Evolutionary conservation across 1,284 basidiomycete genomes (phyloP).

Genomic region (Ustilago xerochloae): DNA sequence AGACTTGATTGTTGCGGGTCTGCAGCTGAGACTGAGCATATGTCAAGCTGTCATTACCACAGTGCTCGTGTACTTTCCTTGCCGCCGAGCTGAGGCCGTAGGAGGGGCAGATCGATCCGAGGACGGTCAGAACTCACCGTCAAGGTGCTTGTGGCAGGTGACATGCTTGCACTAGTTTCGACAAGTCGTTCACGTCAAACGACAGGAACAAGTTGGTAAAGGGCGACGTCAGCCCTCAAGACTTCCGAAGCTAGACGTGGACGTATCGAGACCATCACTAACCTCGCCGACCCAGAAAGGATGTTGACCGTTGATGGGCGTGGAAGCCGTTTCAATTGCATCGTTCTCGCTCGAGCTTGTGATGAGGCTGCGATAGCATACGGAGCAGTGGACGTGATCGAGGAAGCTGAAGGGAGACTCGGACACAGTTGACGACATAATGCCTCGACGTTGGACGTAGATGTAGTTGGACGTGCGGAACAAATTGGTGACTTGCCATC

Average conservation of each 20-base stretch:
- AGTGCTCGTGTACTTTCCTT: too few species aligned
- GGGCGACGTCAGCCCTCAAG: not conserved
- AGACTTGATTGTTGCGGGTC: too few species aligned
- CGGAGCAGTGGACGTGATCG: constrained; percentile 35
- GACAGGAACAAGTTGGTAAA: not conserved
- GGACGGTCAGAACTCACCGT: constrained; percentile 5
- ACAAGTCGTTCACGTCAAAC: not conserved
- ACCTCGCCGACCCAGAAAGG: constrained; percentile 46
- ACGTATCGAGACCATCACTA: not conserved
- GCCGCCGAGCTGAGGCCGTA: not conserved
- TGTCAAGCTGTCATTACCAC: too few species aligned
- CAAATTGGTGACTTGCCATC: too few species aligned
- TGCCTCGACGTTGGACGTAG: too few species aligned
- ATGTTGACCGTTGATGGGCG: not conserved
- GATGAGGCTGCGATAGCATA: constrained; percentile 19
- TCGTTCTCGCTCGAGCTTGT: not conserved
- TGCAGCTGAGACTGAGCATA: too few species aligned
- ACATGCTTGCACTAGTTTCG: constrained; percentile 32
- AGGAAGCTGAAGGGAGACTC: constrained; percentile 8
- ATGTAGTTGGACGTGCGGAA: too few species aligned
- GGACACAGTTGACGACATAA: constrained; percentile 13
- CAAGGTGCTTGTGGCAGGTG: constrained; percentile 36
- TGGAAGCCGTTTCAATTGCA: too few species aligned
- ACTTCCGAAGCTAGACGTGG: too few species aligned
- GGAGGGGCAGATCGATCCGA: too few species aligned